phyloP scores from a whole-genome alignment of 164 flowering plant species.

The Berberis thunbergii region DNA sequence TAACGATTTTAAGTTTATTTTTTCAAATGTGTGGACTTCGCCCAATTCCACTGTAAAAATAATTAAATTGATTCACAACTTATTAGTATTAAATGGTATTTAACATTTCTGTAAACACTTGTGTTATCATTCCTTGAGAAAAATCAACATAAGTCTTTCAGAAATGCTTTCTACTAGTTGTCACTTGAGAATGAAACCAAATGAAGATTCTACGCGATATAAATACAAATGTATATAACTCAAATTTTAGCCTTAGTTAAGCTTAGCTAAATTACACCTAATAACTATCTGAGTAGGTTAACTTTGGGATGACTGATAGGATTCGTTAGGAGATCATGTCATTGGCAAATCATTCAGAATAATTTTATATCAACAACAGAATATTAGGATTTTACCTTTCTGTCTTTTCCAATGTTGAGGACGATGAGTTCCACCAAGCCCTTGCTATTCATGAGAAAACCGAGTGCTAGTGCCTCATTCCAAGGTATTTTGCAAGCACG shows the following conservation, averaged over 20 bases:
- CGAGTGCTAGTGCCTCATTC: conserved; percentile 52
- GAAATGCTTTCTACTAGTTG: too few species aligned
- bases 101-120: background rate
- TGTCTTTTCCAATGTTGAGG: conserved; percentile 79
- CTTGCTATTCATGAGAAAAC: conserved; percentile 77
- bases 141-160: background rate
- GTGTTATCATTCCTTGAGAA: background rate
- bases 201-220: too few species aligned
- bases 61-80: too few species aligned
- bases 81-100: too few species aligned
- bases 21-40: too few species aligned
- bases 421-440: conserved; percentile 89
- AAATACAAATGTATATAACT: too few species aligned
- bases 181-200: too few species aligned
- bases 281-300: too few species aligned
- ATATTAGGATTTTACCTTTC: conserved; percentile 19
- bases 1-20: too few species aligned
- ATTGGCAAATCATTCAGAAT: background rate
- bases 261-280: too few species aligned
- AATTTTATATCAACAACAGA: background rate
- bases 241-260: too few species aligned
- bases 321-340: background rate
- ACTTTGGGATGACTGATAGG: background rate
- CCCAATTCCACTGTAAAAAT: too few species aligned
- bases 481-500: conserved; percentile 32